Base-by-base conservation (phyloP, 2,329 filamentous ascomycete genomes). In the Madurella fahalii region DNA sequence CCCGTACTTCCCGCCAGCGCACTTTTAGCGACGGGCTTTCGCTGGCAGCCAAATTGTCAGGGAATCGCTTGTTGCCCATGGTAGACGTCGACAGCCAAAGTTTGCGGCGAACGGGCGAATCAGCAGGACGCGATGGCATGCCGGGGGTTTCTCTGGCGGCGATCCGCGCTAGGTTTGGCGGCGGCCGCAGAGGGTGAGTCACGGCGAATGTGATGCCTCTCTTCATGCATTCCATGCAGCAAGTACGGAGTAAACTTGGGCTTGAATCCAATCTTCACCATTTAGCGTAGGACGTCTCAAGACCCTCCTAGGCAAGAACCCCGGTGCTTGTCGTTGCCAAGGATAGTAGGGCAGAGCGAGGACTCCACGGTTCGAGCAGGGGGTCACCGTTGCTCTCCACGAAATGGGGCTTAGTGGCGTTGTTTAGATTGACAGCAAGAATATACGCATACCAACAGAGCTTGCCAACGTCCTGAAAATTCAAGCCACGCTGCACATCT, bases 131-230 rank as follows among this genome's bases (percentile, higher is more conserved):
- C 11, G 47, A 13, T 42, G 15, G 40, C 44, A 49, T 40, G 50
- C 46, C 52, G 40, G 34, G 48, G 12, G 18, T 7, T 41, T 48
- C 30, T n/a, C 32, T 13, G 47, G 16, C 34, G 34, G n/a, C 16
- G 48, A 42, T 52, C 46, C 45, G 40, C 54, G 52, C 43, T 43
- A 44, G 41, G 41, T 46, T 59, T 57, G 54, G 30, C 45, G 34
- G 49, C 46, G 56, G 46, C 50, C 56, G 52, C 49, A n/a, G 34
- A 51, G 20, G 54, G 55, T 60, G 58, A 60, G 55, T 60, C 58
- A 60, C 53, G 25, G 17, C 49, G 30, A 25, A 15, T 42, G 5
- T 52, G 41, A 18, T 47, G 47, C 48, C 34, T 17, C 39, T 46
- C 25, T 37, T 34, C 42, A 46, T 15, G 34, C 34, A 37, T 37